Conservation (phyloP, 2,329 filamentous ascomycete species). For the Alternaria atra region DNA sequence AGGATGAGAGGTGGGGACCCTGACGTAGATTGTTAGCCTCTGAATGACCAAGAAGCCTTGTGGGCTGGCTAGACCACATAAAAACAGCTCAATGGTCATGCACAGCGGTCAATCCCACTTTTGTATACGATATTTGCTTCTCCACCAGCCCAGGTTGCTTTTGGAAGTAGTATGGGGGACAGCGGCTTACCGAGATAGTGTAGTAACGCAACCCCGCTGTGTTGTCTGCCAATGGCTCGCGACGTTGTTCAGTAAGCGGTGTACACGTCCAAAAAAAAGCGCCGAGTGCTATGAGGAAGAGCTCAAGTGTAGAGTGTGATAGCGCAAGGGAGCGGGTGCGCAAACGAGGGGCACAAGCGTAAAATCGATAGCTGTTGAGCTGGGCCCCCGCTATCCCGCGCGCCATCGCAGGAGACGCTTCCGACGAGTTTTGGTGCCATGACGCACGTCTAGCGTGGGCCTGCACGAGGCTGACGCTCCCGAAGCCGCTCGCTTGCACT, state of each 20-base stretch:
- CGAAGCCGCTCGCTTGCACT: neutral
- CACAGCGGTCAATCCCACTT: slow-evolving; percentile 12
- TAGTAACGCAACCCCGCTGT: slow-evolving; percentile 21
- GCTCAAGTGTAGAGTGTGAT: neutral
- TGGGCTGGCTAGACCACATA: slow-evolving; percentile 8
- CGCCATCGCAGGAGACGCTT: slow-evolving; percentile 10
- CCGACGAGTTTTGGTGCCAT: slow-evolving; percentile 13
- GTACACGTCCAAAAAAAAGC: neutral
- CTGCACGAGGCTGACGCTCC: slow-evolving; percentile 5
- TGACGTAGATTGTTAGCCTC: slow-evolving; percentile 12
- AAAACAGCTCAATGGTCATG: slow-evolving; percentile 17
- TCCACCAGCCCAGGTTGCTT: slow-evolving; percentile 28
- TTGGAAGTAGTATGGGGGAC: slow-evolving; percentile 17
- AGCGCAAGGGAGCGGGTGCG: slow-evolving; percentile 1
- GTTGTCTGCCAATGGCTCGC: slow-evolving; percentile 19
- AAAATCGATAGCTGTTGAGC: slow-evolving; percentile 16
- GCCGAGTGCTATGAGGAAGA: neutral
- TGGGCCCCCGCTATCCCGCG: slow-evolving; percentile 26
- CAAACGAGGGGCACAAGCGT: slow-evolving; percentile 15
- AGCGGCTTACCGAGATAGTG: slow-evolving; percentile 27
- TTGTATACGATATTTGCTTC: slow-evolving; percentile 19
- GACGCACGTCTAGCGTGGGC: slow-evolving; percentile 1
- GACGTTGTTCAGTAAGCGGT: slow-evolving; percentile 16
- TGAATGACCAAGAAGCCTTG: slow-evolving; percentile 5
- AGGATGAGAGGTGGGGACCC: slow-evolving; percentile 10